Evolutionary conservation across 2,329 filamentous ascomycete species (phyloP), one percentile per base, ranked within the genome.

Genomic region (Colletotrichum zoysiae): DNA sequence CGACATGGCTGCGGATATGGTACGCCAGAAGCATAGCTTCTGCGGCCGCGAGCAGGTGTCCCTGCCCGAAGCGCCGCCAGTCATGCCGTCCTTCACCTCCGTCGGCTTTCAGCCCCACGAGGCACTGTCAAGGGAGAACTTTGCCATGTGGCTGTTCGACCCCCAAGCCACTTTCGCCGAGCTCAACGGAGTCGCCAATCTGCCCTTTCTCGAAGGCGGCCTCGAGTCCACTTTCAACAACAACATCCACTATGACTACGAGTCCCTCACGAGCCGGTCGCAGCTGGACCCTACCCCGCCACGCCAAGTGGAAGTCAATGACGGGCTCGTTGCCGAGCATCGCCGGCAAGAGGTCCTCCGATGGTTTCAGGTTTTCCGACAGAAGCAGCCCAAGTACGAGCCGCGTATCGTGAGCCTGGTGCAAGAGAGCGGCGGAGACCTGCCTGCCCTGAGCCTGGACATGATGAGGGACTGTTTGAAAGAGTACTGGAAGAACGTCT

Each of bases 401-500:
- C 64, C 64, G 8, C 69, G 73, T 1, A 74, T 75, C 1, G 58
- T 70, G 6, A 58, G 56, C 59, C 60, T 76, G 30, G 78, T 81
- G 73, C 81, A 80, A 7, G 82, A 84, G 40, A 79, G 78, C 42
- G 80, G 78, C 16, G 83, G 81, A n/a, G 84, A 87, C 74, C 67
- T 84, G 7, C 83, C 84, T 0, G 81, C 79, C 0, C 83, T 97
- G 73, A 94, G 90, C 78, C 81, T 95, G 61, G 90, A 93, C 60
- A 95, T 95, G 89, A 91, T 97, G 87, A 91, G 94, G 77, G 92
- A 92, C 18, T 97, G 95, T 77, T 88, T 95, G 73, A 88, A 90
- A n/a, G 93, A 93, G 56, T 98, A 94, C 81, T 98, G 95, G 95
- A 89, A 92, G 63, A 90, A 93, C 77, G 93, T 97, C 67, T 94